These are phyloP conservation scores for Eutrema japonicum DNA, from an alignment of 345 rosid genomes.

Conservation along the genomic window DNA sequence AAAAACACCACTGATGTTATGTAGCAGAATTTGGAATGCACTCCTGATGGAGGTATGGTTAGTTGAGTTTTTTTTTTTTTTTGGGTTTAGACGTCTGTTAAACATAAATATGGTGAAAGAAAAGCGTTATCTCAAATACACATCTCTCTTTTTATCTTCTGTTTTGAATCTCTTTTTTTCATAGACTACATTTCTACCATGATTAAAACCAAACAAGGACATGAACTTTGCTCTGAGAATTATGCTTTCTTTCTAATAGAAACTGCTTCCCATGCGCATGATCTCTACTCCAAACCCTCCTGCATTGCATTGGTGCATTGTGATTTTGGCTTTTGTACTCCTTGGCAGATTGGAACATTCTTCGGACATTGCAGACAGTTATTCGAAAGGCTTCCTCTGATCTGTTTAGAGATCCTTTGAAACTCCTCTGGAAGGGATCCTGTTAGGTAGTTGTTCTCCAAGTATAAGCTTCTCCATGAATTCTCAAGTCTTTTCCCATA, in stretches of 20 bases:
- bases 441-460: slow-evolving; percentile 48
- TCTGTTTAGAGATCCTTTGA: slow-evolving; percentile 15
- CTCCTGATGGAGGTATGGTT: slow-evolving; percentile 27
- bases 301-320: slow-evolving; percentile 49
- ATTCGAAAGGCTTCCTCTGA: slow-evolving; percentile 57
- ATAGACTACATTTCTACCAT: slow-evolving; percentile 32
- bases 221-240: slow-evolving; percentile 18
- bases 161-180: slow-evolving; percentile 11
- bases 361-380: slow-evolving; percentile 54
- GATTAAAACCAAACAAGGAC: slow-evolving; percentile 28
- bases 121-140: slow-evolving; percentile 27
- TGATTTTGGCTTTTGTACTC: slow-evolving; percentile 52
- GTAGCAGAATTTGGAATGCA: slow-evolving; percentile 35
- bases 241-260: slow-evolving; percentile 18
- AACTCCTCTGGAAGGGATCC: slow-evolving; percentile 57
- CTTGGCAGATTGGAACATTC: slow-evolving; percentile 50
- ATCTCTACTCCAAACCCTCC: slow-evolving; percentile 37
- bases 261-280: slow-evolving; percentile 13
- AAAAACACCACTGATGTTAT: slow-evolving; percentile 42
- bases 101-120: slow-evolving; percentile 35
- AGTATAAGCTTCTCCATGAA: slow-evolving; percentile 54
- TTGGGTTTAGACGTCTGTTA: slow-evolving; percentile 18
- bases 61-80: slow-evolving; percentile 23
- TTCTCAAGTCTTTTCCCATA: slow-evolving; percentile 49
- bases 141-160: slow-evolving; percentile 10